Conservation (phyloP, 768 basidiomycete species). For the Termitomyces eurrhizus region DNA sequence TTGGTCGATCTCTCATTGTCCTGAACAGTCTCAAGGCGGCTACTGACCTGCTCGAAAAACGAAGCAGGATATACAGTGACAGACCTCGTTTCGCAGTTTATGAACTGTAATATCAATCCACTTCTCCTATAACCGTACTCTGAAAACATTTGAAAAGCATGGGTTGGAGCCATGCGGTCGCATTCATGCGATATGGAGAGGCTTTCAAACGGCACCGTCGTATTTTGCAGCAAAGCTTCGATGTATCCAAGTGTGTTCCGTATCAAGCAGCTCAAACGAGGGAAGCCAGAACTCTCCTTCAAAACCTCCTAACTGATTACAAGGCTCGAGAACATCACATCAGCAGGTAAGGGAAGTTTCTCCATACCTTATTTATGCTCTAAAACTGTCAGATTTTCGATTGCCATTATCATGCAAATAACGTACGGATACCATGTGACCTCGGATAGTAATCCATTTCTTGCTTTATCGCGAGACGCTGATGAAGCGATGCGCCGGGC, state of each 20-base stretch:
- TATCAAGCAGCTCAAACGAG: constrained; percentile 22
- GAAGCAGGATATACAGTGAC: constrained; percentile 15
- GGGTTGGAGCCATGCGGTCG: constrained; percentile 10
- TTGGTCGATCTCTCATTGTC: constrained; percentile 12
- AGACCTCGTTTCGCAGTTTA: constrained; percentile 14
- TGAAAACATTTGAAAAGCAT: constrained; percentile 7
- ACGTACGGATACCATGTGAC: constrained; percentile 30
- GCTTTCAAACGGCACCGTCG: constrained; percentile 14
- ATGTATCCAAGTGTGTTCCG: constrained; percentile 12
- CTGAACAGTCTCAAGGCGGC: constrained; percentile 15
- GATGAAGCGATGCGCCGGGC: constrained; percentile 20
- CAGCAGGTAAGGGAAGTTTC: constrained; percentile 20
- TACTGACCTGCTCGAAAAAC: constrained; percentile 14
- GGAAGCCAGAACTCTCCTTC: constrained; percentile 27
- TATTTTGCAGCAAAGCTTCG: constrained; percentile 17
- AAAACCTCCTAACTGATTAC: constrained; percentile 22
- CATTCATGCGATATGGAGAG: constrained; percentile 16
- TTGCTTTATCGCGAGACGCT: constrained; percentile 30
- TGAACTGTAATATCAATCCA: constrained; percentile 14
- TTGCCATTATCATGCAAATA: constrained; percentile 21
- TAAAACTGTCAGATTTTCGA: constrained; percentile 5
- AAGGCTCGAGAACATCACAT: constrained; percentile 24
- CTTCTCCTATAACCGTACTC: background rate
- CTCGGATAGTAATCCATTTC: constrained; percentile 31
- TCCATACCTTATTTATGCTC: background rate